Evolutionary conservation across 306 rosid species (phyloP), one percentile per base, ranked within the genome.

Genomic region (Abrus precatorius): DNA sequence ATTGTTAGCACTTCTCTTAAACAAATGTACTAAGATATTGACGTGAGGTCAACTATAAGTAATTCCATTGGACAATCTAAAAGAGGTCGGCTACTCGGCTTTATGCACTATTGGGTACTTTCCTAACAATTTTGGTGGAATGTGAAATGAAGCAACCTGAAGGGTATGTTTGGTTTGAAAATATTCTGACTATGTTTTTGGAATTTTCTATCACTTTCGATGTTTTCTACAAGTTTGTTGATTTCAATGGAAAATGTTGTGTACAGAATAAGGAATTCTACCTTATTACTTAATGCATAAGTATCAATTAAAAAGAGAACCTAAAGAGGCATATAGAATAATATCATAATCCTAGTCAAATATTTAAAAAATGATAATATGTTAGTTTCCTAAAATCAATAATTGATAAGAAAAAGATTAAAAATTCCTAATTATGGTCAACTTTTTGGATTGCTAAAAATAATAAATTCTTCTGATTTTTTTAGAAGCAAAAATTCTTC

Each of bases 1-100:
- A 20, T 20, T 20, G 20, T 0, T 20, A 20, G 20, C 20, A 20
- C 20, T 20, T 20, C 20, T 20, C 20, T 20, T 0, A 20, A 20
- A 20, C 20, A 20, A 20, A 59, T 7, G 45, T 3, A 5, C 41
- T 55, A 12, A 73, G 74, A 30, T 44, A 12, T 80, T 73, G 75
- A 73, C 60, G 33, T 64, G 53, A 81, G 13, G 84, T 81, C 80
- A 74, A 41, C 41, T 14, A 11, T 29, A 62, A 80, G 73, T 57
- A 38, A 72, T 75, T 75, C 40, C 60, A 75, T 61, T 44, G 79
- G 34, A 30, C 33, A 47, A 14, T 7, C n/a, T 12, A 45, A 75
- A 74, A 41, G 64, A 34, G 65, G 65, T 9, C 34, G 47, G 48
- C 76, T 7, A 69, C 60, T 69, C 60, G 48, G 47, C 9, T 28